A percentile compares a stretch with the other conserved stretches of the same genome.
These are phyloP conservation scores for Leonotis leonurus DNA, from an alignment of 257 asterid genomes.

Conservation along the genomic window DNA sequence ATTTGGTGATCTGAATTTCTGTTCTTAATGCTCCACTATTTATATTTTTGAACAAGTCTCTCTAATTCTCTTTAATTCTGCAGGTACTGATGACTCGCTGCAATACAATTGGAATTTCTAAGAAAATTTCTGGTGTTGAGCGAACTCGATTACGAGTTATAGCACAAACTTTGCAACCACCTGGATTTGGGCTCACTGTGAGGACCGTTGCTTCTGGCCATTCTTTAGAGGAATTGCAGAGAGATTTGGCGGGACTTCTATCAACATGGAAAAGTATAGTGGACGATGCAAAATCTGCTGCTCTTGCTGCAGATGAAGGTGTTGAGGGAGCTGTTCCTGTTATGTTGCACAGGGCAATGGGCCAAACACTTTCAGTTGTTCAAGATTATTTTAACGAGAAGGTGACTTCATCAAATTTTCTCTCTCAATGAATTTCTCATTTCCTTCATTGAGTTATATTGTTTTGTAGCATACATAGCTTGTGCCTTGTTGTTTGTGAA, in stretches of 20 bases:
- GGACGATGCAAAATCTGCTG: slow-evolving; percentile 89
- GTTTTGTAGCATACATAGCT: slow-evolving; percentile 8
- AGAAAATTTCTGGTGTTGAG: slow-evolving; percentile 87
- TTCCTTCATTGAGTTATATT: not conserved
- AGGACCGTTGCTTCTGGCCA: slow-evolving; percentile 94
- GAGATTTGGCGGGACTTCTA: slow-evolving; percentile 79
- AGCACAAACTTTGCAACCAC: slow-evolving; percentile 87
- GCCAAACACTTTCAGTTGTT: slow-evolving; percentile 87
- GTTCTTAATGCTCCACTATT: slow-evolving; percentile 20
- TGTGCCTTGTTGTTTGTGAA: slow-evolving; percentile 4
- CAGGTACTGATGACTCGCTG: slow-evolving; percentile 70
- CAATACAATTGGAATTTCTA: slow-evolving; percentile 71
- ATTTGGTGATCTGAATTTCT: slow-evolving; percentile 15
- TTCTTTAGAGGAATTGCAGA: slow-evolving; percentile 74
- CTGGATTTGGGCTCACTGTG: slow-evolving; percentile 84
- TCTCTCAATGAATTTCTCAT: slow-evolving; percentile 7
- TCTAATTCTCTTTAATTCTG: slow-evolving; percentile 24
- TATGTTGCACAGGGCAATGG: slow-evolving; percentile 89
- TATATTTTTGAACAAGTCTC: slow-evolving; percentile 14
- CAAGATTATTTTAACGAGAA: slow-evolving; percentile 90
- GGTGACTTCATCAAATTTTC: slow-evolving; percentile 31
- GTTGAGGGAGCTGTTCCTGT: slow-evolving; percentile 89
- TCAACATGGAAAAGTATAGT: slow-evolving; percentile 76
- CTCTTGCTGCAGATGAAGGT: slow-evolving; percentile 98
- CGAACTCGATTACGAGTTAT: slow-evolving; percentile 75